Percentiles rank a stretch among this genome's conserved stretches.
phyloP scores from a whole-genome alignment of 345 rosid species.

The Pugionium cornutum region DNA sequence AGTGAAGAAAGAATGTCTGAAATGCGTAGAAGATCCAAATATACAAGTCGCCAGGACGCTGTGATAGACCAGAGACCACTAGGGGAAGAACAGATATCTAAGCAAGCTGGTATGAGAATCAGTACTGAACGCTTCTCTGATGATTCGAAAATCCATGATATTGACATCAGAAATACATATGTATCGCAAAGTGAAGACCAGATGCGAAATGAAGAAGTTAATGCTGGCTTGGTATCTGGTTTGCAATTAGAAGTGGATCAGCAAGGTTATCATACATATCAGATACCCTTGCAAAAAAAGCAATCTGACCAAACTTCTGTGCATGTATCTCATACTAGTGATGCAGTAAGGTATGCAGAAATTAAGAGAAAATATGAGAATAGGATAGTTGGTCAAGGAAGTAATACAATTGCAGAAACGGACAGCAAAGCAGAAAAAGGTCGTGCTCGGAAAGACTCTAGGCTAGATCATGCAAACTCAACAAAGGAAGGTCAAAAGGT shows the following conservation, averaged over 20 bases:
- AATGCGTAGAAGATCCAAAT: constrained; percentile 47
- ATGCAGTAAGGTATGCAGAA: constrained; percentile 39
- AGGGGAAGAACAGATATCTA: constrained; percentile 43
- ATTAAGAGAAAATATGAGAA: constrained; percentile 48
- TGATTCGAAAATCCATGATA: constrained; percentile 40
- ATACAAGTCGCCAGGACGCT: constrained; percentile 47
- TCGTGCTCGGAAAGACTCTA: constrained; percentile 39
- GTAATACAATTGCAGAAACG: constrained; percentile 37
- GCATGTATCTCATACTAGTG: constrained; percentile 43
- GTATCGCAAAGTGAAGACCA: constrained; percentile 43
- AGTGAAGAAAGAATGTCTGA: constrained; percentile 45
- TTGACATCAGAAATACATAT: constrained; percentile 38
- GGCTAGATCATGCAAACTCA: constrained; percentile 41
- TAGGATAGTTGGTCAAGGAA: constrained; percentile 50
- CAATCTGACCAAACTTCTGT: constrained; percentile 51
- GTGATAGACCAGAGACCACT: constrained; percentile 33
- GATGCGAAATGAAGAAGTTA: constrained; percentile 45
- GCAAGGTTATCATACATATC: constrained; percentile 41
- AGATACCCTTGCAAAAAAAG: constrained; percentile 39
- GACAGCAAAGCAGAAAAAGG: constrained; percentile 39
- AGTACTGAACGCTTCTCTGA: constrained; percentile 44
- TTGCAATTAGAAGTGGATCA: constrained; percentile 44
- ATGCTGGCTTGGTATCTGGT: constrained; percentile 36
- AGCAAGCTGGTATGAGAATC: constrained; percentile 41
- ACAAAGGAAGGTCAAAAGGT: constrained; percentile 36